Percentiles rank a stretch among this genome's conserved stretches.
These are phyloP conservation scores for Trichoderma orchidacearum DNA, from an alignment of 495 filamentous ascomycete species.

Conservation along the genomic window DNA sequence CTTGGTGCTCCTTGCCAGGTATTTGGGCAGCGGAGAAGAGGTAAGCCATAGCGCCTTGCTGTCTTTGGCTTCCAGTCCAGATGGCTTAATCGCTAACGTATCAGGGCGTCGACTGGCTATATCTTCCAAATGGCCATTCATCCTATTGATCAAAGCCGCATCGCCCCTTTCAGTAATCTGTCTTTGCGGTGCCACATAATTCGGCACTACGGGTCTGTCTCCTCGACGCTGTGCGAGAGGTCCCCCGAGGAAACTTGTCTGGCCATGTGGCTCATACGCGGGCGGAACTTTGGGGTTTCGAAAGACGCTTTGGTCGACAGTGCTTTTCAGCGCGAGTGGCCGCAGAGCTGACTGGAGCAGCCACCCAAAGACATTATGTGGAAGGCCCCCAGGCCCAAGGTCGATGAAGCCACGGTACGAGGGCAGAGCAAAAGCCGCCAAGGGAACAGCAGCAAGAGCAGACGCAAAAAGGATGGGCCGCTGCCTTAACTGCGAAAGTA, in stretches of 20 bases:
- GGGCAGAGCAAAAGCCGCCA: not conserved
- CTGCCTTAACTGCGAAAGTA: not conserved
- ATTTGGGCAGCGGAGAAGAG: not conserved
- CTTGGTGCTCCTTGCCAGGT: conserved; percentile 6
- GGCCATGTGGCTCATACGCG: conserved; percentile 5
- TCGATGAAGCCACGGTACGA: conserved; percentile 18
- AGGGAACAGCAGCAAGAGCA: not conserved
- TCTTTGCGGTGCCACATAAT: conserved; percentile 18
- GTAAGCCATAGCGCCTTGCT: conserved; percentile 13
- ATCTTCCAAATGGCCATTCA: not conserved
- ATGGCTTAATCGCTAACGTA: conserved; percentile 8
- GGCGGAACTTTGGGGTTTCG: conserved; percentile 1
- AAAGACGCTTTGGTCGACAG: conserved; percentile 7
- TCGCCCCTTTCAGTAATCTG: conserved; percentile 8
- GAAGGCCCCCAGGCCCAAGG: conserved; percentile 23
- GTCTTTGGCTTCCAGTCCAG: conserved; percentile 12
- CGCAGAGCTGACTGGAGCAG: conserved; percentile 11
- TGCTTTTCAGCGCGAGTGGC: conserved; percentile 13
- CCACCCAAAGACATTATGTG: conserved; percentile 22
- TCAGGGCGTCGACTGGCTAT: conserved; percentile 4
- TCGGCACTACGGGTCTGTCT: conserved; percentile 10
- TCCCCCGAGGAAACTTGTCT: conserved; percentile 5
- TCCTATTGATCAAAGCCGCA: not conserved
- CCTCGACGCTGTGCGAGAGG: conserved; percentile 1
- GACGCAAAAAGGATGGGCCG: not conserved